Conservation (phyloP, 1,139 yeast genomes). For the Arxiozyma heterogenica region DNA sequence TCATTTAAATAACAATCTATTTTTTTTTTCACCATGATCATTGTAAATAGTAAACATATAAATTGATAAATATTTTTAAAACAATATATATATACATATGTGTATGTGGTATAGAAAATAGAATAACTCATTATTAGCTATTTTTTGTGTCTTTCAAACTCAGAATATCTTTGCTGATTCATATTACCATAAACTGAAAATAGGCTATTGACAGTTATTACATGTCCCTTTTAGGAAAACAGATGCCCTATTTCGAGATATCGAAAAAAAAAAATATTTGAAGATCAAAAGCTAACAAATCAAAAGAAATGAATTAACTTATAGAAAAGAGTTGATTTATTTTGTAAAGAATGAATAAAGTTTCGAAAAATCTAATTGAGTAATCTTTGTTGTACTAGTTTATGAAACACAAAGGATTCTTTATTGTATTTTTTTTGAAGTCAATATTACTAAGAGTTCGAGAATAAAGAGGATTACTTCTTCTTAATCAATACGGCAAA, state of each 20-base stretch:
- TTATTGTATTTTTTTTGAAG: not conserved
- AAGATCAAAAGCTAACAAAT: not conserved
- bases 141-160: no score
- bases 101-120: not conserved
- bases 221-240: conserved; percentile 9
- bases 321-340: not conserved
- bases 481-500: not conserved
- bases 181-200: not conserved
- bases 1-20: not conserved
- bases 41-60: not conserved
- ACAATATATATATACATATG: not conserved
- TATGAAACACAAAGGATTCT: no score
- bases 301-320: conserved; percentile 1
- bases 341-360: not conserved
- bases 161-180: not conserved
- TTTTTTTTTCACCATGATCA: not conserved
- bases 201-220: conserved; percentile 1
- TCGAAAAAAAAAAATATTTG: not conserved
- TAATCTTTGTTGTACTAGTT: no score
- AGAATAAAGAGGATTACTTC: not conserved
- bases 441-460: not conserved
- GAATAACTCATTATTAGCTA: no score
- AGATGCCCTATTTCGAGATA: not conserved
- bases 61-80: not conserved
- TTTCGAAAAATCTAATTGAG: not conserved